These are phyloP conservation scores for Lachnellula occidentalis DNA, from an alignment of 2,329 filamentous ascomycete species.

Conservation along the genomic window DNA sequence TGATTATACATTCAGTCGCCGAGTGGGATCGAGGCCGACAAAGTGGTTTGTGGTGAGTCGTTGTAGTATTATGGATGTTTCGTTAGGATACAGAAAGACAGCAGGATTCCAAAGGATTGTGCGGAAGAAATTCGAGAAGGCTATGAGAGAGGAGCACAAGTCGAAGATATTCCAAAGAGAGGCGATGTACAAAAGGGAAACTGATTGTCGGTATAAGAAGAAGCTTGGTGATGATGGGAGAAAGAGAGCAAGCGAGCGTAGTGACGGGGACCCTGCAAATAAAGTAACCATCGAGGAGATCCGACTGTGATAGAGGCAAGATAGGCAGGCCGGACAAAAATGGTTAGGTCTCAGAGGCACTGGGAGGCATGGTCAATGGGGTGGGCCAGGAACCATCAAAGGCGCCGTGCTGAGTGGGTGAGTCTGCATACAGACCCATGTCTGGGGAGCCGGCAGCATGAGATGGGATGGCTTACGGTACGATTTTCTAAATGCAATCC, in stretches of 20 bases:
- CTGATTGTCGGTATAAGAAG: slow-evolving; percentile 31
- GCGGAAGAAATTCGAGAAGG: slow-evolving; percentile 31
- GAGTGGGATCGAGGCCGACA: slow-evolving; percentile 14
- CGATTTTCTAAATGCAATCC: slow-evolving; percentile 9
- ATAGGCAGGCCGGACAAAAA: slow-evolving; percentile 26
- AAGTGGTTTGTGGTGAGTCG: slow-evolving; percentile 11
- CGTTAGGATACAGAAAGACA: slow-evolving; percentile 26
- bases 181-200: slow-evolving; percentile 31
- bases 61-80: slow-evolving; percentile 24
- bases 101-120: slow-evolving; percentile 32
- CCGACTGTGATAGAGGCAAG: slow-evolving; percentile 27
- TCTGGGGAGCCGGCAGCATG: slow-evolving; percentile 23
- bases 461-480: slow-evolving; percentile 21
- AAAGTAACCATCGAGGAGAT: slow-evolving; percentile 30
- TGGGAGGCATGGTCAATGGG: slow-evolving; percentile 7
- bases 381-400: slow-evolving; percentile 25
- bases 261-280: slow-evolving; percentile 32
- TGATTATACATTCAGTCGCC: slow-evolving; percentile 32
- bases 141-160: slow-evolving; percentile 29
- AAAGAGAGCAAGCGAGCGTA: slow-evolving; percentile 26
- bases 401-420: slow-evolving; percentile 5
- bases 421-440: slow-evolving; percentile 18
- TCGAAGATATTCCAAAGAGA: slow-evolving; percentile 30
- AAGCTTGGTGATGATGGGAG: slow-evolving; percentile 23
- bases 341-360: slow-evolving; percentile 21